A percentile compares a stretch with the other conserved stretches of the same genome.
These are phyloP conservation scores for Lepidium aucheri DNA, from an alignment of 345 rosid genomes.

Conservation along the genomic window DNA sequence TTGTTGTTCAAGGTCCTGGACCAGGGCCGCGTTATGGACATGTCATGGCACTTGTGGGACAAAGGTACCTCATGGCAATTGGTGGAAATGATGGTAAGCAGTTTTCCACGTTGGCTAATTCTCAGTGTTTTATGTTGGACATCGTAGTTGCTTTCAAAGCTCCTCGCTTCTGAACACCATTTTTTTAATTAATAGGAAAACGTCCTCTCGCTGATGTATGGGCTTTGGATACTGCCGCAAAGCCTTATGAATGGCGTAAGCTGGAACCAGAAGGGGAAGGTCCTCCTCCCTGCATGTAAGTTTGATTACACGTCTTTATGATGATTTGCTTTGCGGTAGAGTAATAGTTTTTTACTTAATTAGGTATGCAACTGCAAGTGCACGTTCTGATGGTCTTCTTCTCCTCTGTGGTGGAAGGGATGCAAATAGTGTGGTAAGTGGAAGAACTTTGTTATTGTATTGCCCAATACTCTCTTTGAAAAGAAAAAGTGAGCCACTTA, in stretches of 20 bases:
- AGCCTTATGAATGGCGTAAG: constrained; percentile 96
- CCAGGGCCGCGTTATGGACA: constrained; percentile 97
- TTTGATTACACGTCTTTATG: constrained; percentile 3
- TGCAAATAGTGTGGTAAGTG: constrained; percentile 82
- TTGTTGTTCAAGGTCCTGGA: constrained; percentile 93
- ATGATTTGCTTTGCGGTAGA: neutral
- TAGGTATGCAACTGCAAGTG: constrained; percentile 98
- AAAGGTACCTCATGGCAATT: constrained; percentile 89
- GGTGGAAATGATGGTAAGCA: constrained; percentile 89
- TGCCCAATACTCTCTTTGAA: neutral
- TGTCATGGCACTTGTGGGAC: constrained; percentile 96
- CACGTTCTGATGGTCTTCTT: constrained; percentile 95
- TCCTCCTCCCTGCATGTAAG: constrained; percentile 94
- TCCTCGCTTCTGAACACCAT: neutral
- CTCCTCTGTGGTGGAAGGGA: constrained; percentile 95
- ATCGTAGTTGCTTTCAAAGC: neutral
- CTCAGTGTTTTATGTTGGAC: neutral
- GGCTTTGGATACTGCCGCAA: constrained; percentile 96
- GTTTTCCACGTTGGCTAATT: neutral
- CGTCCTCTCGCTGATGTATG: constrained; percentile 94
- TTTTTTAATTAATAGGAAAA: constrained; percentile 47
- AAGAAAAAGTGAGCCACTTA: neutral
- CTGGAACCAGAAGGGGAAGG: constrained; percentile 98
- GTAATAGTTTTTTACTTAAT: constrained; percentile 11
- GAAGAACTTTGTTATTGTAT: neutral